Conservation (phyloP, 2,329 filamentous ascomycete genomes). For the Colletotrichum spinosum region DNA sequence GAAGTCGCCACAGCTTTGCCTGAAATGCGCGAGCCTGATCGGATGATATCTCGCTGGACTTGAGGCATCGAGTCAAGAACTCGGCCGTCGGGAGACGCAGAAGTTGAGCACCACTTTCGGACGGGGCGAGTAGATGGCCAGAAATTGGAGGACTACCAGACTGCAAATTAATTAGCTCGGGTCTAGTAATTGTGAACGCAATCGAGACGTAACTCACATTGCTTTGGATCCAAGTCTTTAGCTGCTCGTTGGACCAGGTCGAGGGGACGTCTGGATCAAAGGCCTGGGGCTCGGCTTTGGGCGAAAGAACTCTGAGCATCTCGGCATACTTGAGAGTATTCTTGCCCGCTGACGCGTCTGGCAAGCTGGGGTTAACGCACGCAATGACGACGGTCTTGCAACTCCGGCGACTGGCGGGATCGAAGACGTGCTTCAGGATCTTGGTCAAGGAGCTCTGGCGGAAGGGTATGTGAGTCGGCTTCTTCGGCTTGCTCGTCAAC, state of each 20-base stretch:
- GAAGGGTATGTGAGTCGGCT: slow-evolving; percentile 56
- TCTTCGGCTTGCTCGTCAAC: slow-evolving; percentile 39
- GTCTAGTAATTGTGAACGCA: too few species aligned
- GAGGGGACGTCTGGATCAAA: slow-evolving; percentile 46
- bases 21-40: too few species aligned
- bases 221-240: slow-evolving; percentile 52
- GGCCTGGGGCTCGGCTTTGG: slow-evolving; percentile 40
- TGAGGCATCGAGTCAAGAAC: too few species aligned
- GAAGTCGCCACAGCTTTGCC: too few species aligned
- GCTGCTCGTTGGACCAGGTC: slow-evolving; percentile 53
- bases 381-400: slow-evolving; percentile 60
- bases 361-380: slow-evolving; percentile 59
- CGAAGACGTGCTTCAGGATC: slow-evolving; percentile 62
- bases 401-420: slow-evolving; percentile 50
- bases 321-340: slow-evolving; percentile 63
- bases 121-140: slow-evolving; percentile 50
- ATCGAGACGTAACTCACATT: slow-evolving; percentile 48
- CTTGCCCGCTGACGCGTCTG: slow-evolving; percentile 56
- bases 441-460: slow-evolving; percentile 60
- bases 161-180: slow-evolving; percentile 40
- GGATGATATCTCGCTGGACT: too few species aligned
- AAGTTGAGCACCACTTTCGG: neutral
- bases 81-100: too few species aligned
- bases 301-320: slow-evolving; percentile 55
- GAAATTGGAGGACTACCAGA: slow-evolving; percentile 52